Base-by-base conservation (phyloP, 257 asterid genomes). In the Sherardia arvensis region DNA sequence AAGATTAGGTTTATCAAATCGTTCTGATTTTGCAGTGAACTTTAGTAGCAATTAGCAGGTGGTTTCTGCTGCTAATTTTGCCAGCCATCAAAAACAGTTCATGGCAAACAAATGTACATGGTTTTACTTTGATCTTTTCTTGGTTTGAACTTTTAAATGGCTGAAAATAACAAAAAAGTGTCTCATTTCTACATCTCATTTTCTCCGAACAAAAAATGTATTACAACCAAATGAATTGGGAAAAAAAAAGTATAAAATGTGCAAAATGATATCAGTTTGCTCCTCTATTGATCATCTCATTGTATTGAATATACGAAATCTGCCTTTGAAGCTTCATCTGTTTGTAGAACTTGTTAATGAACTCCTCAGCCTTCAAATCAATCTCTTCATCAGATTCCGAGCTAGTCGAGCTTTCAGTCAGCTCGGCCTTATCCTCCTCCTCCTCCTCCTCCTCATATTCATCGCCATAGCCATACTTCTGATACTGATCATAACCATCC, bases 291-390 rank as follows among this genome's bases (percentile, higher is more conserved):
- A 70, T 66, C 76, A 60, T 70, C 61, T 70, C 76, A 30, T 56
- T 58, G 69, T 73, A 70, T 14, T 73, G 75, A 3, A 76, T 53
- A 65, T 61, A 65, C 4, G 84, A 79, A 55, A 73, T 54, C 61
- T 79, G 84, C 67, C 84, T 79, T 71, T 90, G 95, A 57, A 90
- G 68, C 79, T 83, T 87, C 73, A 90, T 87, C 45, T 90, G 89
- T 36, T 79, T 65, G 67, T 84, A 81, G 66, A 90, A 90, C 53
- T 73, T 82, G 0, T 93, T 84, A 15, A 90, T 90, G 64, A 90
- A 90, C 77, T 84, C 71, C 68, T 85, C 97, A 15, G 95, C 97
- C 69, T 81, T 90, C 74, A 59, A 23, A 81, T 90, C 96, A 64
- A 87, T 84, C 26, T 61, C 95, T 21, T 81, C 88, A 3, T 77